These are phyloP conservation scores for Picea sitchensis DNA, from an alignment of 75 land plant genomes.

Conservation along the genomic window DNA sequence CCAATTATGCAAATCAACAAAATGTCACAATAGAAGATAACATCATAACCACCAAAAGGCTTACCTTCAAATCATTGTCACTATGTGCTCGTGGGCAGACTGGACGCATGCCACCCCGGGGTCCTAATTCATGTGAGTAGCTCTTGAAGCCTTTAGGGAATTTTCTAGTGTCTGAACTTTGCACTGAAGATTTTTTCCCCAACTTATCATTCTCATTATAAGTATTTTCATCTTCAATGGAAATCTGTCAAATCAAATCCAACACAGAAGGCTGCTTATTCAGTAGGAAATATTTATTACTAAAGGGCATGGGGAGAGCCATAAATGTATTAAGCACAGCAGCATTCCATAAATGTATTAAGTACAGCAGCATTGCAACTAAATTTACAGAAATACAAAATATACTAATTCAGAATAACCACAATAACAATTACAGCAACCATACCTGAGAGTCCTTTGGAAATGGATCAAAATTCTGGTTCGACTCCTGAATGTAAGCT, in stretches of 20 bases:
- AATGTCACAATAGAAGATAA: not conserved
- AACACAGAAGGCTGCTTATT: not conserved
- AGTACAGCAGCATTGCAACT: not conserved
- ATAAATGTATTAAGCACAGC: not conserved
- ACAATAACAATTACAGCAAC: not conserved
- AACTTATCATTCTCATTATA: slow-evolving; percentile 17
- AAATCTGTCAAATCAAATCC: not conserved
- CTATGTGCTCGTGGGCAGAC: slow-evolving; percentile 53
- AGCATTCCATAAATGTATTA: not conserved
- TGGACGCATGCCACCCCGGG: slow-evolving; percentile 51
- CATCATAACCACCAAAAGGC: not conserved
- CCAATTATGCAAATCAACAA: not conserved
- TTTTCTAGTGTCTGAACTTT: slow-evolving; percentile 18
- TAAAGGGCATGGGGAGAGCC: not conserved
- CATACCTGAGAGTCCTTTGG: not conserved
- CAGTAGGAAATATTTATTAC: not conserved
- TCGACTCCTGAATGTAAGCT: not conserved
- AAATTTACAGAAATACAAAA: not conserved
- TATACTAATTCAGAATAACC: not conserved
- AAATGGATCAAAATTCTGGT: slow-evolving; percentile 3
- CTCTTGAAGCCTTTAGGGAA: slow-evolving; percentile 55
- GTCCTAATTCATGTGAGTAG: slow-evolving; percentile 84
- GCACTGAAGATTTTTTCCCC: slow-evolving; percentile 30
- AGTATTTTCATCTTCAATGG: slow-evolving; percentile 1
- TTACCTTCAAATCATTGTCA: slow-evolving; percentile 62